Evolutionary conservation across 208 protist genomes (phyloP).

Genomic region (Leishmania tarentolae): DNA sequence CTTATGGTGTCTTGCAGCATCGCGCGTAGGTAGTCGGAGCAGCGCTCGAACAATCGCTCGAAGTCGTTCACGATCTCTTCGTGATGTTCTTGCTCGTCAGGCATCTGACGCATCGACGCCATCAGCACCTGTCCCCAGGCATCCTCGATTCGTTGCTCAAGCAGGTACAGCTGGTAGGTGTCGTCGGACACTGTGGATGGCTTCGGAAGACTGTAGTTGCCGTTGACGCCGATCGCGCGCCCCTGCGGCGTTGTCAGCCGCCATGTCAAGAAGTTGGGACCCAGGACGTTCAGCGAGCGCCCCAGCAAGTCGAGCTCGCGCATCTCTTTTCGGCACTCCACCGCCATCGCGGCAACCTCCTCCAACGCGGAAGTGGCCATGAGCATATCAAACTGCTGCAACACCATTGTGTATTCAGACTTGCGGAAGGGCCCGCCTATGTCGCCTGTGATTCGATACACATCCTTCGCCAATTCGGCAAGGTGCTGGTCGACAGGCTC

Average conservation of each 20-base stretch:
- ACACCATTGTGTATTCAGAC: conserved; percentile 50
- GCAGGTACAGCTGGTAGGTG: conserved; percentile 25
- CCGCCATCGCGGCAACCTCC: conserved; percentile 28
- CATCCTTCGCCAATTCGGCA: conserved; percentile 9
- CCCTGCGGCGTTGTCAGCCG: conserved; percentile 34
- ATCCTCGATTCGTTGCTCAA: conserved; percentile 48
- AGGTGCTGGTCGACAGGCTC: conserved; percentile 1
- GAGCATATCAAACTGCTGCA: conserved; percentile 83
- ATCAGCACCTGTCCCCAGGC: conserved; percentile 69
- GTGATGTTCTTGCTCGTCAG: conserved; percentile 73
- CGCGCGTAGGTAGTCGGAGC: conserved; percentile 63
- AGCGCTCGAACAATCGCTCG: conserved; percentile 57
- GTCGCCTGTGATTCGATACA: conserved; percentile 20
- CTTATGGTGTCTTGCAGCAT: conserved; percentile 39
- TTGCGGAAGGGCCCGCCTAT: conserved; percentile 49
- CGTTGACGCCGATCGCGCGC: conserved; percentile 21
- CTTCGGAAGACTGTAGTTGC: conserved; percentile 28
- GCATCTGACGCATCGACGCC: conserved; percentile 44
- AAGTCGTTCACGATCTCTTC: conserved; percentile 71
- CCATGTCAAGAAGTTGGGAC: conserved; percentile 42
- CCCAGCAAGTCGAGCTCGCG: conserved; percentile 31
- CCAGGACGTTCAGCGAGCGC: conserved; percentile 38
- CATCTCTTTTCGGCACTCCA: conserved; percentile 37
- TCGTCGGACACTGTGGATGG: conserved; percentile 19
- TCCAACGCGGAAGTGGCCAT: conserved; percentile 44